A percentile compares a stretch with the other conserved stretches of the same genome.
Conservation (phyloP, 805 yeast genomes). For the Ascoidea tarda region DNA sequence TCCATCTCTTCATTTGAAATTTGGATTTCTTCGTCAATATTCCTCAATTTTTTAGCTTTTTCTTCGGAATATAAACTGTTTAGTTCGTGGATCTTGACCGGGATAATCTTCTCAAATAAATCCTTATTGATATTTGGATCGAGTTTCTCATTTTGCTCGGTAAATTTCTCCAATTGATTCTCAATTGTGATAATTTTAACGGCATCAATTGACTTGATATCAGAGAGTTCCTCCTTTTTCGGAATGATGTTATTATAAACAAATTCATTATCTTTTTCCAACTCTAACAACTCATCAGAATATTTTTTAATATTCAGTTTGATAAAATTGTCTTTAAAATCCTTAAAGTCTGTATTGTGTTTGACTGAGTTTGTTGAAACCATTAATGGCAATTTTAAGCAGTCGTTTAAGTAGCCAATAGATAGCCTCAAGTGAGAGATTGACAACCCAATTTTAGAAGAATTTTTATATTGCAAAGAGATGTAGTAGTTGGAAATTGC, state of each 20-base stretch:
- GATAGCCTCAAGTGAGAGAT: conserved; percentile 51
- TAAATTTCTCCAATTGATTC: conserved; percentile 24
- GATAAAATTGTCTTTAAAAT: conserved; percentile 14
- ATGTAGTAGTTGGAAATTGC: conserved; percentile 50
- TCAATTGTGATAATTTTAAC: conserved; percentile 43
- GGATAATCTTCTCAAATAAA: conserved; percentile 68
- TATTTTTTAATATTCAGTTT: conserved; percentile 15
- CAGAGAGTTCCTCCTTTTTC: conserved; percentile 40
- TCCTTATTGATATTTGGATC: conserved; percentile 19
- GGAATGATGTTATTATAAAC: conserved; percentile 78
- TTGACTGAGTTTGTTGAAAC: conserved; percentile 20
- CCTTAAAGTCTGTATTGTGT: conserved; percentile 20
- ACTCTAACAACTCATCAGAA: conserved; percentile 18
- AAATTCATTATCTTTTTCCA: conserved; percentile 78
- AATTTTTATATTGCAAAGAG: conserved; percentile 36
- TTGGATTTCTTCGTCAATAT: conserved; percentile 59
- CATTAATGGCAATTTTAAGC: conserved; percentile 6
- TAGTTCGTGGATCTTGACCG: conserved; percentile 76
- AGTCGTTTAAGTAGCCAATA: conserved; percentile 19
- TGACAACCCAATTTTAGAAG: conserved; percentile 59
- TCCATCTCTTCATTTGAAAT: conserved; percentile 66
- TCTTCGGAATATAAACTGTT: conserved; percentile 83
- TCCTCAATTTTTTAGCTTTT: conserved; percentile 62
- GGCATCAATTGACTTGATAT: conserved; percentile 55
- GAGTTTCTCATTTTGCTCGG: conserved; percentile 23